Evolutionary conservation across 176 grass and related monocot genomes (phyloP).

Genomic region (Oryza longistaminata): DNA sequence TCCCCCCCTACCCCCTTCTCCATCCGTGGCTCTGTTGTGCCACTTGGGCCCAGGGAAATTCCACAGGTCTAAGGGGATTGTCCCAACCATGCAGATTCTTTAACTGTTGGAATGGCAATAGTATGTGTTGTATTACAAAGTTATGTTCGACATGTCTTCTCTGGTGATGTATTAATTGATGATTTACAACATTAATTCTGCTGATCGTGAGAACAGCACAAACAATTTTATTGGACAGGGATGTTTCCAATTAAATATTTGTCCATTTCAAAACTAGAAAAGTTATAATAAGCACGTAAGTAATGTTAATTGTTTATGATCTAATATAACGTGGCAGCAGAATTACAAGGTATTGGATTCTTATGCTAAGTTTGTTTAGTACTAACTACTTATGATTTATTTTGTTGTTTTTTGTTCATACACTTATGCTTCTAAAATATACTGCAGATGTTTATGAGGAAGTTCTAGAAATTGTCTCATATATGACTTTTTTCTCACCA

Average conservation of each 20-base stretch:
- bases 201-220: background rate
- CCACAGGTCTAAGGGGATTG: no score
- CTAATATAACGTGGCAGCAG: background rate
- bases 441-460: conserved; percentile 91
- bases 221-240: background rate
- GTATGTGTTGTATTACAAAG: conserved; percentile 2
- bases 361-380: conserved; percentile 2
- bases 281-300: conserved; percentile 2
- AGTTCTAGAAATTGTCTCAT: conserved; percentile 90
- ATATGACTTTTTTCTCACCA: conserved; percentile 89
- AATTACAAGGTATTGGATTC: background rate
- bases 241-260: background rate
- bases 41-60: no score
- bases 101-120: background rate
- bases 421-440: background rate
- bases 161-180: background rate
- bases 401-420: background rate
- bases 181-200: background rate
- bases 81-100: background rate
- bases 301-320: background rate
- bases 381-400: background rate
- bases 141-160: background rate
- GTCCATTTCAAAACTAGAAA: conserved; percentile 2
- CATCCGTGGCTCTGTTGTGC: no score
- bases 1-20: no score